phyloP scores from a whole-genome alignment of 257 asterid species.

The Voacanga thouarsii region DNA sequence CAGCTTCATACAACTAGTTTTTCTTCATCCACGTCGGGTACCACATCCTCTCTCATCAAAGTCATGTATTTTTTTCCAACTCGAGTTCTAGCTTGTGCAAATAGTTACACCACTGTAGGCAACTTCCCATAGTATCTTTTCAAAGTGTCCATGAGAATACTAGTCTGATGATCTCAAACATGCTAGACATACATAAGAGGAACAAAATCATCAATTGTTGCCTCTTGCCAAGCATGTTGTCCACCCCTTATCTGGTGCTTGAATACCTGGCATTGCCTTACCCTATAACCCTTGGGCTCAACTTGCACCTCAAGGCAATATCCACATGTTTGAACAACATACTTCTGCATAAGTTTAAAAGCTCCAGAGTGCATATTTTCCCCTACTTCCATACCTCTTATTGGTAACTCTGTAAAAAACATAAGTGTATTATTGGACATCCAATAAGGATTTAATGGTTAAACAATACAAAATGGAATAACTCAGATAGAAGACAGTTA shows the following conservation, averaged over 20 bases:
- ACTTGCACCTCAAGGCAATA: slow-evolving; percentile 74
- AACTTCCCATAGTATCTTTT: slow-evolving; percentile 63
- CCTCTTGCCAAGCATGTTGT: slow-evolving; percentile 81
- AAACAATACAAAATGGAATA: neutral
- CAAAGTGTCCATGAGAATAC: slow-evolving; percentile 40
- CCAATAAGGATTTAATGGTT: neutral
- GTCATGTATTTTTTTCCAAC: slow-evolving; percentile 34
- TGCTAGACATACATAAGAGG: slow-evolving; percentile 69
- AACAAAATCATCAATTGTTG: slow-evolving; percentile 50
- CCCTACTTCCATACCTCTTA: slow-evolving; percentile 51
- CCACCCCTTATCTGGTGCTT: slow-evolving; percentile 88
- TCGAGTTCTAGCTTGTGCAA: slow-evolving; percentile 57
- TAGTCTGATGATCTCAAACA: slow-evolving; percentile 19
- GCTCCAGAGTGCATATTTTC: slow-evolving; percentile 45
- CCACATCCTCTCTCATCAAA: slow-evolving; percentile 51
- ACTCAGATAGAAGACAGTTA: slow-evolving; percentile 7
- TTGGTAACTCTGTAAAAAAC: slow-evolving; percentile 40
- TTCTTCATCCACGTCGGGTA: slow-evolving; percentile 54
- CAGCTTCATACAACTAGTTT: slow-evolving; percentile 46
- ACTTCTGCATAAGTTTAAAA: slow-evolving; percentile 44
- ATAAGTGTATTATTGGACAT: neutral
- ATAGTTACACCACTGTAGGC: slow-evolving; percentile 63
- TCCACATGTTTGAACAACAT: slow-evolving; percentile 58
- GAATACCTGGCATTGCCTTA: slow-evolving; percentile 70
- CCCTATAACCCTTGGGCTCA: slow-evolving; percentile 75